Percentiles rank a stretch among this genome's conserved stretches.
Evolutionary conservation across 306 rosid genomes (phyloP).

Genomic region (Cyamopsis tetragonoloba): DNA sequence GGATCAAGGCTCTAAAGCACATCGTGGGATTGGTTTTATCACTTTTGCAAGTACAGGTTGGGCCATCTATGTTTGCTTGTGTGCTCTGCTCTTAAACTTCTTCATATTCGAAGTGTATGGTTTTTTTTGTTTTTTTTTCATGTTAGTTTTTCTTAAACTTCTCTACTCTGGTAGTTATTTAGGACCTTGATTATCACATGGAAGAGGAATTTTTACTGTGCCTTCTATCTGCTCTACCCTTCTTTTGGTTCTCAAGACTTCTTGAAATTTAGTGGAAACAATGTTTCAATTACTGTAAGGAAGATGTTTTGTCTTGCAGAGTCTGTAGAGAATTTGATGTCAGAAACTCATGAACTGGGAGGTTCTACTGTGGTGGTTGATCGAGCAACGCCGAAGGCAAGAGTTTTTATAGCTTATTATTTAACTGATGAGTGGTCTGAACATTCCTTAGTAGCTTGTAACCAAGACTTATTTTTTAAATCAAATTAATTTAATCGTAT

Average conservation of each 20-base stretch:
- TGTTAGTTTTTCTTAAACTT: background rate
- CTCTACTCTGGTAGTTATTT: background rate
- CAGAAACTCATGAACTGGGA: constrained; percentile 86
- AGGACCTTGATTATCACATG: background rate
- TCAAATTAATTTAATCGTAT: background rate
- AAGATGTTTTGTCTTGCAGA: constrained; percentile 49
- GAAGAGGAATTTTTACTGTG: background rate
- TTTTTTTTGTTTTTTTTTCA: background rate
- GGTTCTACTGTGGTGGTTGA: constrained; percentile 93
- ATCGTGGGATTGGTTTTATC: constrained; percentile 96
- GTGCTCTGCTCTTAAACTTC: constrained; percentile 2
- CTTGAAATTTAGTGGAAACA: background rate
- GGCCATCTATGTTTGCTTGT: constrained; percentile 15
- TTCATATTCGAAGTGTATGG: background rate
- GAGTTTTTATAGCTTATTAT: constrained; percentile 26
- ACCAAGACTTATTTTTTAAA: background rate
- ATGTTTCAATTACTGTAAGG: constrained; percentile 9
- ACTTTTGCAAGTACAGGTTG: constrained; percentile 92
- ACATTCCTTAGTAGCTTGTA: background rate
- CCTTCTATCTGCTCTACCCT: background rate
- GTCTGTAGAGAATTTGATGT: constrained; percentile 88
- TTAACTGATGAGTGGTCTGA: background rate
- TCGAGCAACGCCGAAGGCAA: constrained; percentile 96
- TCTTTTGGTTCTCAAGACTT: background rate
- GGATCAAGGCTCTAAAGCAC: constrained; percentile 89